Base-by-base conservation (phyloP, 192 early-diverging fungal species). In the Podila horticola region DNA sequence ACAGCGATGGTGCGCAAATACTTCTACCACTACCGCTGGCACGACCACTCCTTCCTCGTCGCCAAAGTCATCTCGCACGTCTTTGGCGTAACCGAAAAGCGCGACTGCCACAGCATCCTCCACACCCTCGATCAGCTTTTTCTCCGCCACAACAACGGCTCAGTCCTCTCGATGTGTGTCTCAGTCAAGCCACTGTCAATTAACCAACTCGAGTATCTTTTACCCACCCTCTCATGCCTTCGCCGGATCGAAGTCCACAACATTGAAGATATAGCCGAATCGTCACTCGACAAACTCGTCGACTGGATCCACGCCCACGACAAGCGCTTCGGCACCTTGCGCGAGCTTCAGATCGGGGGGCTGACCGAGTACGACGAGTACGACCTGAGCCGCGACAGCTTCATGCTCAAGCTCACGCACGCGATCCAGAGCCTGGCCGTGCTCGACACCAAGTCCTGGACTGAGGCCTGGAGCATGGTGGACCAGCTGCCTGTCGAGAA, bases 261-360 rank as follows among this genome's bases (percentile, higher is more conserved):
- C 38, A 49, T 79, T 61, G 34, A 67, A 13, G n/a, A 51, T 15
- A 64, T 81, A 38, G 58, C 49, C 3, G 62, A 67, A 13, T 2
- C 31, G 12, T 41, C 3, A 2, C 48, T 81, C 4, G 41, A 64
- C 2, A 71, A 36, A 2, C 57, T 81, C 19, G 66, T 73, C 9
- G 67, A 69, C 8, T 81, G 77, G 77, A 73, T 81, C 71, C 55
- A 57, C 29, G 30, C 24, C 5, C 77, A 81, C 28, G 63, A 73
- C 50, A 13, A 50, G 28, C 58, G 26, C 12, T 66, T 68, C 24
- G 77, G 77, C 0, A 81, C 77, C 19, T 34, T 81, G 7, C 62
- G 77, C 64, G 77, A 81, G 52, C 59, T 81, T 7, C 61, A 58
- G 26, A 63, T 81, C 12, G 77, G 77, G 8, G 77, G 71, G 22